A percentile compares a stretch with the other conserved stretches of the same genome.
phyloP scores from a whole-genome alignment of 2,329 filamentous ascomycete species.

The Microdochium trichocladiopsis region DNA sequence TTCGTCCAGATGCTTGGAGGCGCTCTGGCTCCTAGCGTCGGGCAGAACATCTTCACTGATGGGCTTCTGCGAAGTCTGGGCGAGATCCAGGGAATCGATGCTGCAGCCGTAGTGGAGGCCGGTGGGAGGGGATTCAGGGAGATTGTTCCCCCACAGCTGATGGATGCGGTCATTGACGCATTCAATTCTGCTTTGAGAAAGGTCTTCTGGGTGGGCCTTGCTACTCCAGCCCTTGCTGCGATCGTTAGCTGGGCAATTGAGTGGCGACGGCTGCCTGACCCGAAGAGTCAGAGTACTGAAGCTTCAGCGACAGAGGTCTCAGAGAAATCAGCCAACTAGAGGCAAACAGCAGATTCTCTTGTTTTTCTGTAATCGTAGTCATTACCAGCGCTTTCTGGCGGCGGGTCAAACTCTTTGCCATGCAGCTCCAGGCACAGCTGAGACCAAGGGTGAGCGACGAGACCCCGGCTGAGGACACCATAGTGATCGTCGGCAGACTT shows the following conservation, averaged over 20 bases:
- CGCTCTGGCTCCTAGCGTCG: constrained; percentile 3
- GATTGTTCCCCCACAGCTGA: constrained; percentile 1
- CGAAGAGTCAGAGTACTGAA: not conserved
- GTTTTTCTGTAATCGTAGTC: not conserved
- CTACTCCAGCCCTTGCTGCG: constrained; percentile 2
- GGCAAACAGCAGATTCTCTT: no score
- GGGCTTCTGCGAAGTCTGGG: constrained; percentile 3
- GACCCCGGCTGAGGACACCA: not conserved
- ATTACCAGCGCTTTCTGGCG: not conserved
- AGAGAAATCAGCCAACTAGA: not conserved
- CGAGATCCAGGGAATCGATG: constrained; percentile 2
- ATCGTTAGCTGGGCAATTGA: constrained; percentile 4
- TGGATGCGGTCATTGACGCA: constrained; percentile 2
- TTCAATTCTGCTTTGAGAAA: constrained; percentile 3
- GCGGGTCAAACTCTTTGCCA: not conserved
- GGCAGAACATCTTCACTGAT: constrained; percentile 3
- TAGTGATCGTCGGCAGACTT: not conserved
- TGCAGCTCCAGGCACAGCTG: not conserved
- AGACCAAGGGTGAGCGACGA: not conserved
- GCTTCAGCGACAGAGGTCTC: not conserved
- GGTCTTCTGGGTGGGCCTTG: constrained; percentile 3
- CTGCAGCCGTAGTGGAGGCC: constrained; percentile 4
- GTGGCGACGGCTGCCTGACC: constrained; percentile 2
- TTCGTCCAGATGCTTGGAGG: constrained; percentile 3
- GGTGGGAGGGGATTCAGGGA: constrained; percentile 3